phyloP scores from a whole-genome alignment of 2,329 filamentous ascomycete genomes.

The Cladosporium sphaerospermum region DNA sequence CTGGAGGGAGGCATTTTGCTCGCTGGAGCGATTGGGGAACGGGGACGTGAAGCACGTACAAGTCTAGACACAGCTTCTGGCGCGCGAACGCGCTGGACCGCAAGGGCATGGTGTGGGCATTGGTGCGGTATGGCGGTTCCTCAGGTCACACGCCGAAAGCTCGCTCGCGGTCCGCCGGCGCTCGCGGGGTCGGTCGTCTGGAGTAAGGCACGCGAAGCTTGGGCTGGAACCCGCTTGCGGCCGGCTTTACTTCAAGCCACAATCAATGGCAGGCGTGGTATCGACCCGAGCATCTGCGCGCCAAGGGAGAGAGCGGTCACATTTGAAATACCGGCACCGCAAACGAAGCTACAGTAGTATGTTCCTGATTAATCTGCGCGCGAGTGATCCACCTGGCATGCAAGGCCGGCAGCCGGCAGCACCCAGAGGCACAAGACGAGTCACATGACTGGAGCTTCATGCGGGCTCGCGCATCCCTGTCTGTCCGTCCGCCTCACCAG shows the following conservation, averaged over 20 bases:
- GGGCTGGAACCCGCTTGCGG: background rate
- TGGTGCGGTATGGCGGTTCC: background rate
- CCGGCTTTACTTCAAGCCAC: background rate
- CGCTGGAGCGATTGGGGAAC: too few relatives aligned
- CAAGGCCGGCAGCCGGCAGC: too few relatives aligned
- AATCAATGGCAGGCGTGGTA: background rate
- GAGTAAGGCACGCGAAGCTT: background rate
- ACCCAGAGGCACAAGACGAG: too few relatives aligned
- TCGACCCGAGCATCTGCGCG: background rate
- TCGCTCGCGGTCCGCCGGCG: background rate
- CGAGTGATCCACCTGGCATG: too few relatives aligned
- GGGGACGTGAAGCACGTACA: slow-evolving; percentile 49
- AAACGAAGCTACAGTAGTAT: too few relatives aligned
- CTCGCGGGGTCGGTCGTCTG: background rate
- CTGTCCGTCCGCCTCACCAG: too few relatives aligned
- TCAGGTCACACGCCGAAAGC: background rate
- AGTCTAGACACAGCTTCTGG: slow-evolving; percentile 75
- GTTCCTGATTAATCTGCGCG: too few relatives aligned
- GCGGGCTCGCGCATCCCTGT: too few relatives aligned
- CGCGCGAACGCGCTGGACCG: slow-evolving; percentile 47
- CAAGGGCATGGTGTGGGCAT: slow-evolving; percentile 11
- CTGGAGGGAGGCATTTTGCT: background rate
- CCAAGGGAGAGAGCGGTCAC: background rate
- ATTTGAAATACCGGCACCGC: too few relatives aligned
- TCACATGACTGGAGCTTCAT: too few relatives aligned